Base-by-base conservation (phyloP, 2,329 filamentous ascomycete genomes). In the Xylariaceae sp. region DNA sequence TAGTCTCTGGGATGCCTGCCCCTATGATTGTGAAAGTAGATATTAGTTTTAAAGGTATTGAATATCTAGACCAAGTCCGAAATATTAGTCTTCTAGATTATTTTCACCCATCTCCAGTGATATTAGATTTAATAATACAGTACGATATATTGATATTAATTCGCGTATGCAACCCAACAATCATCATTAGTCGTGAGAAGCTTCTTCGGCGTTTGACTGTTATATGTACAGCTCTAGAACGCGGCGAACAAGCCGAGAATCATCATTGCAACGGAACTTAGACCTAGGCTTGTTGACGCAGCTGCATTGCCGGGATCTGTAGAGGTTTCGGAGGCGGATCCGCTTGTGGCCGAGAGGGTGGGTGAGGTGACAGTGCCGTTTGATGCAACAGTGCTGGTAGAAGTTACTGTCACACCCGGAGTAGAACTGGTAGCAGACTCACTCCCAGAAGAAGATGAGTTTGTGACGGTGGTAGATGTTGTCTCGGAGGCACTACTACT, bases 351-450 rank as follows among this genome's bases (percentile, higher is more conserved):
- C 6, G 26, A 14, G 7, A 41, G 19, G 26, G 42, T 47, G 32
- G 37, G 20, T 3, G 61, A 48, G 44, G 46, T 54, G 50, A 42
- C 57, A 54, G 63, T 54, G 56, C 60, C 57, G 57, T 59, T 53
- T 12, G 48, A 51, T 37, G 54, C 52, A 55, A 56, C 20, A 26
- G 54, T 50, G 41, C 40, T 54, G 42, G 42, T 46, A 29, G 51
- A 46, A 16, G 51, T 42, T 16, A 41, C 23, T 10, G 43, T 40
- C 16, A 9, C 23, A 26, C 23, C 23, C 23, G 23, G 23, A 4
- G 50, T 45, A 20, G 53, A 46, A 19, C 29, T 29, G 29, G 41
- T 41, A 12, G 10, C 55, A 37, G 32, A 12, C 32, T 10, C 32
- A 37, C 14, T 37, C 23, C 45, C 26, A 7, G 45, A 32, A 7